Evolutionary conservation across 305 asterid species (phyloP), one percentile per base, ranked within the genome.

Genomic region (Fraxinus baroniana): DNA sequence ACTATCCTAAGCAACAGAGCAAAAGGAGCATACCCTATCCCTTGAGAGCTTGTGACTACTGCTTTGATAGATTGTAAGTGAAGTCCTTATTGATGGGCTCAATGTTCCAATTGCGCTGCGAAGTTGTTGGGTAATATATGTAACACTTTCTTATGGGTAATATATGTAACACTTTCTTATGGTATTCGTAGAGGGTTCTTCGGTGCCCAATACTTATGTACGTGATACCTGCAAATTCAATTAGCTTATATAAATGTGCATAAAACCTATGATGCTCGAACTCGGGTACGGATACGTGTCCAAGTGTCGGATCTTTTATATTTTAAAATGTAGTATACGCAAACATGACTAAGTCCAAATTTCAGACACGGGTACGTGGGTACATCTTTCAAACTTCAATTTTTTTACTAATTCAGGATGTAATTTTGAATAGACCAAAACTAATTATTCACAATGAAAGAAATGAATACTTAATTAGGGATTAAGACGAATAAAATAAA

Each of bases 171-270:
- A 87, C 81, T 33, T 76, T 84, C 33, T 78, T 89, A 84, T 94
- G 98, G 88, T 89, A 80, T 80, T 90, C 83, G 33, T 83, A 90
- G 18, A 92, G 89, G 12, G 94, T 88, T 77, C 89, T 86, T 74
- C 95, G 87, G 71, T 92, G 97, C 82, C 97, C 95, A 79, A 92
- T 81, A 89, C 97, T 94, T 82, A 91, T 73, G 57, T 85, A 92
- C n/a, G 97, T 92, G 78, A 92, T 86, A 32, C 93, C 93, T 75
- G 93, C 90, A 79, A 87, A 92, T 80, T 86, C 90, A 33, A 91
- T 86, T 74, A 87, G 85, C 85, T 80, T 46, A 82, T 92, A 92
- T 73, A 91, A 78, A 88, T 89, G 91, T 83, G 88, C 94, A 97
- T 92, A 91, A 26, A 26, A 26, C 30, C 30, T 26, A 26, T 26